Evolutionary conservation across 176 grass and related monocot species (phyloP).

Genomic region (Avena eriantha): DNA sequence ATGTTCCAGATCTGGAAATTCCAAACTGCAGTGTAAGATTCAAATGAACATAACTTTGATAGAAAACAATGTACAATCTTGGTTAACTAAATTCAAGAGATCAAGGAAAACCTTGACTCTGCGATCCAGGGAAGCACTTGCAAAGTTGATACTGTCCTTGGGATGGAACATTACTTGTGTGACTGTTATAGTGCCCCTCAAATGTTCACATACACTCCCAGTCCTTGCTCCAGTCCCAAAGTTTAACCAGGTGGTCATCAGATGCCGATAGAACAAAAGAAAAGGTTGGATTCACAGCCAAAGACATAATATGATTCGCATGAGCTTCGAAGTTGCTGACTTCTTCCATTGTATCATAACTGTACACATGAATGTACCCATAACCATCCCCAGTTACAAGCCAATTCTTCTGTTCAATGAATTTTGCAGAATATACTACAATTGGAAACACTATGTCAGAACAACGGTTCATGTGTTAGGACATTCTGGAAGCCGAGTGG

Average conservation of each 20-base stretch:
- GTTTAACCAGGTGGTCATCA: slow-evolving; percentile 64
- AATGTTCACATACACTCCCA: slow-evolving; percentile 68
- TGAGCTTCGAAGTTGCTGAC: background rate
- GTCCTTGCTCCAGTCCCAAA: slow-evolving; percentile 70
- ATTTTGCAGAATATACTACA: background rate
- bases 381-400: background rate
- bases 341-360: background rate
- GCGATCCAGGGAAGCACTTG: slow-evolving; percentile 48
- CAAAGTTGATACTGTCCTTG: slow-evolving; percentile 55
- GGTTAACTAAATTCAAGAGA: background rate
- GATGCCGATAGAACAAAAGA: background rate
- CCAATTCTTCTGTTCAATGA: background rate
- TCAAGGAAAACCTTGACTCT: background rate
- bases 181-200: slow-evolving; percentile 64
- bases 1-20: background rate
- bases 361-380: background rate
- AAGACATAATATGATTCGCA: background rate
- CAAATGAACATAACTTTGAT: background rate
- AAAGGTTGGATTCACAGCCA: background rate
- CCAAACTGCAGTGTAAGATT: too few relatives aligned
- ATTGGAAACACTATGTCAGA: background rate
- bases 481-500: too few relatives aligned
- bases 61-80: background rate
- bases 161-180: slow-evolving; percentile 69
- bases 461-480: too few relatives aligned